These are phyloP conservation scores for Mortierella sp. DNA, from an alignment of 371 early-diverging fungal genomes.

Conservation along the genomic window DNA sequence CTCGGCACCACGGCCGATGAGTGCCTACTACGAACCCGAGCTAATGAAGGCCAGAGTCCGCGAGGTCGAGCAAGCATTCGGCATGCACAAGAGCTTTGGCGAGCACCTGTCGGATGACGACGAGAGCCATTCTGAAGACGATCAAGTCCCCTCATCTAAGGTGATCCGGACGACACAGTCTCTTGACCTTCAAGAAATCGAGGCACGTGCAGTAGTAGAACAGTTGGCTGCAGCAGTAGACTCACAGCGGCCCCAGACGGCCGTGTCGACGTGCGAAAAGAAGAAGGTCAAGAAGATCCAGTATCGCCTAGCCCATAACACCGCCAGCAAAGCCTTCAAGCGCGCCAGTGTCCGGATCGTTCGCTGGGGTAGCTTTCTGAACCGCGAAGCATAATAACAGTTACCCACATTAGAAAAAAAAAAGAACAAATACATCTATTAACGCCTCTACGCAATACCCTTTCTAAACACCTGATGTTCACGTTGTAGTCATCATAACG, in stretches of 20 bases:
- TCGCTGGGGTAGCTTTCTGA: conserved; percentile 39
- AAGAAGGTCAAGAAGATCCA: conserved; percentile 36
- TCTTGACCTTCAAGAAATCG: conserved; percentile 23
- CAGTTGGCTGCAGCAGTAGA: background rate
- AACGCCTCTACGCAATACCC: too few species aligned
- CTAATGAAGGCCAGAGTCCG: conserved; percentile 1
- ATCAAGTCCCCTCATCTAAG: background rate
- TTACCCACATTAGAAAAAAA: background rate
- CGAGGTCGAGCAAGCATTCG: conserved; percentile 5
- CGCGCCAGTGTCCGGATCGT: conserved; percentile 42
- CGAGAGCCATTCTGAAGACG: background rate
- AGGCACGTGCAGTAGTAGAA: conserved; percentile 12
- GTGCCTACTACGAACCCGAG: conserved; percentile 27
- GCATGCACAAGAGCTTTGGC: background rate
- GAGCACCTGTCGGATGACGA: background rate
- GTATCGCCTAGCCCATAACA: conserved; percentile 30
- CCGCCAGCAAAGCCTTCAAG: conserved; percentile 51
- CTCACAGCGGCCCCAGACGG: background rate
- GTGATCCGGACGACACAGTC: conserved; percentile 30
- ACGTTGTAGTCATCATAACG: too few species aligned
- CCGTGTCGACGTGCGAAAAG: conserved; percentile 10
- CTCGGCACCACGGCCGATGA: conserved; percentile 23
- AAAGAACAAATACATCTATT: background rate
- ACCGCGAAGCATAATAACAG: conserved; percentile 24
- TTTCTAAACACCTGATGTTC: too few species aligned